Evolutionary conservation across 2,329 filamentous ascomycete genomes (phyloP), one percentile per base, ranked within the genome.

Genomic region (Aureobasidium sp.): DNA sequence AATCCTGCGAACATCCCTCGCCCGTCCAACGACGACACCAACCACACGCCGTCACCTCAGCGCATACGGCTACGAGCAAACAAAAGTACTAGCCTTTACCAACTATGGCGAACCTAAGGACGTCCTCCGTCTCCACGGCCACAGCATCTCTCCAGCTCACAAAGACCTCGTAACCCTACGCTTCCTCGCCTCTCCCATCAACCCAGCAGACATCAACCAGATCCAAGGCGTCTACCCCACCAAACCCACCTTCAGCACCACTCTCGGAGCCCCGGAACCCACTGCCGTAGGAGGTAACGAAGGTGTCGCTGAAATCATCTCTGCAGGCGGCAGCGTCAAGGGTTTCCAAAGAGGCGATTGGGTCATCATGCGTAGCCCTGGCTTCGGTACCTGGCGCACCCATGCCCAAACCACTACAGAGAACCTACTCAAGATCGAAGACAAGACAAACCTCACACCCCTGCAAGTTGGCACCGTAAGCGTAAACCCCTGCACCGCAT

Each of bases 141-240:
- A 92, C 77, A 90, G 88, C 67, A 90, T 93, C 71, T 87, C 87
- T 4, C 89, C 90, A 3, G 82, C 84, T 3, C 83, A 91, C 65
- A 87, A 89, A 51, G 78, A 82, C 61, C 78, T 82, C 65, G 78
- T 95, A 67, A 91, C 93, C 60, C 80, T 99, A 63, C 90, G 91
- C 74, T 87, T 94, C 69, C 89, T 99, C 69, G 90, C 92, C 37
- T 86, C 91, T 1, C 91, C 94, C 62, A 90, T 99, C 75, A 99
- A 99, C 78, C 94, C 94, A 29, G 92, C 94, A 70, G 94, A 99
- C 77, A 90, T 99, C 75, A 99, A 99, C 80, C 93, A 93, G 70
- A 90, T 99, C 70, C 94, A 99, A 79, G 94, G 94, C 66, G 91
- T 93, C 4, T 99, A 99, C 78, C 93, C 93, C 64, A 86, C 86